Base-by-base conservation (phyloP, 306 rosid species). In the Trifolium repens region DNA sequence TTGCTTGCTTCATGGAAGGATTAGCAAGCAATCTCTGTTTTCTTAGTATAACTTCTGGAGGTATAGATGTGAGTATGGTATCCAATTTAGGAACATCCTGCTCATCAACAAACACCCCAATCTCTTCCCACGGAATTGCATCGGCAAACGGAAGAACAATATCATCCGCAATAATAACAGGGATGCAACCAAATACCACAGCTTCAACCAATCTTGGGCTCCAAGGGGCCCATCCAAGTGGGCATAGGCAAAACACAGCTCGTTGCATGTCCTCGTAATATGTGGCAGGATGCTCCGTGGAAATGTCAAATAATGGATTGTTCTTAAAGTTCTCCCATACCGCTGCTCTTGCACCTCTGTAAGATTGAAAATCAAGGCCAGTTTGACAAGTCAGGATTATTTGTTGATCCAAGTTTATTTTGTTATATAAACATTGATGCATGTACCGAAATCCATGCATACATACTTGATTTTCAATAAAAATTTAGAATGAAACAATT, bases 201-300 rank as follows among this genome's bases (percentile, higher is more conserved):
- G 97, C 98, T 78, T 94, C 98, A 5, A 94, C 98, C 83, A 94
- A 73, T 67, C 98, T 87, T 2, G 98, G 98, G 77, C 98, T 94
- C 98, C 98, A 94, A 19, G 98, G 98, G 30, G 98, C 98, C 98
- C 98, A 94, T 26, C 98, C 98, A 59, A 94, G 98, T 6, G 98
- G 98, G 75, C 98, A 94, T 58, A 94, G 82, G 84, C 98, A 94
- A 73, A 94, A 94, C 32, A 94, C 90, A 9, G 96, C 98, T 53
- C 98, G 90, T 83, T 94, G 97, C 98, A 94, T 91, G 90, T 91
- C 98, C 84, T 94, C 98, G 3, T 94, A 94, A 86, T 94, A 94
- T 3, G 98, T 94, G 57, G 93, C 78, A 47, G 98, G 98, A 71
- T 94, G 98, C 80, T 94, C 97, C 0, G 98, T 94, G 59, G 98